Evolutionary conservation across 306 rosid species (phyloP).

Genomic region (Fragaria ananassa): DNA sequence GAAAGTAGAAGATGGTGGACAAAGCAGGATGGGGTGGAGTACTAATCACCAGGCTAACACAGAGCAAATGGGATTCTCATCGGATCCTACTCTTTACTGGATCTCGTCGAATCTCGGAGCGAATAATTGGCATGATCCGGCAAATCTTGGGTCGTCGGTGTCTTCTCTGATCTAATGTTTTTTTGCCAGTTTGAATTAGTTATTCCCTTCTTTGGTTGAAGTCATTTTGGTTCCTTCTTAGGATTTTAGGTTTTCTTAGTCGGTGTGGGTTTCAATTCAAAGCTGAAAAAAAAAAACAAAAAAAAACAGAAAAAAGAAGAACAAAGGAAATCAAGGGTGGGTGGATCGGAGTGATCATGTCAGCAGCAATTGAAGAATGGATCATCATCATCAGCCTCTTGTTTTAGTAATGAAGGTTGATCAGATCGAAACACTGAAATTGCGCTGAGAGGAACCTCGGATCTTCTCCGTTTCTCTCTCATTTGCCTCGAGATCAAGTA

Average conservation of each 20-base stretch:
- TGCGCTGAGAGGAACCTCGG: slow-evolving; percentile 99
- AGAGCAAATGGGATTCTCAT: slow-evolving; percentile 44
- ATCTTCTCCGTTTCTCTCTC: slow-evolving; percentile 57
- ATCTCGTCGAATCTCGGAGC: slow-evolving; percentile 38
- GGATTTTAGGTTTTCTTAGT: slow-evolving; percentile 18
- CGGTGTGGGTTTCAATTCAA: slow-evolving; percentile 7
- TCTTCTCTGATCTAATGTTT: slow-evolving; percentile 61
- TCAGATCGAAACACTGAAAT: slow-evolving; percentile 20
- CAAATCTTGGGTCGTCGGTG: slow-evolving; percentile 59
- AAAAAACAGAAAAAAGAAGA: slow-evolving; percentile 18
- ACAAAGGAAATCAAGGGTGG: slow-evolving; percentile 15
- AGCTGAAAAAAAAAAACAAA: neutral
- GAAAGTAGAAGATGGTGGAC: slow-evolving; percentile 52
- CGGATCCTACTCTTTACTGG: slow-evolving; percentile 73
- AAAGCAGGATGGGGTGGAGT: slow-evolving; percentile 43
- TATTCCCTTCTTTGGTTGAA: slow-evolving; percentile 19
- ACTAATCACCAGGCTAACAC: slow-evolving; percentile 44
- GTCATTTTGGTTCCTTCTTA: slow-evolving; percentile 22
- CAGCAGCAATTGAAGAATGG: slow-evolving; percentile 61
- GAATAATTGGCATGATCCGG: slow-evolving; percentile 65
- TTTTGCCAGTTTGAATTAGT: neutral
- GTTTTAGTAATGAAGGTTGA: slow-evolving; percentile 71
- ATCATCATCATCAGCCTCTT: slow-evolving; percentile 34
- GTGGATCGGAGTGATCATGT: slow-evolving; percentile 96
- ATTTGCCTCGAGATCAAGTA: slow-evolving; percentile 19